Base-by-base conservation (phyloP, 2,329 filamentous ascomycete genomes). In the Colletotrichum sp. region DNA sequence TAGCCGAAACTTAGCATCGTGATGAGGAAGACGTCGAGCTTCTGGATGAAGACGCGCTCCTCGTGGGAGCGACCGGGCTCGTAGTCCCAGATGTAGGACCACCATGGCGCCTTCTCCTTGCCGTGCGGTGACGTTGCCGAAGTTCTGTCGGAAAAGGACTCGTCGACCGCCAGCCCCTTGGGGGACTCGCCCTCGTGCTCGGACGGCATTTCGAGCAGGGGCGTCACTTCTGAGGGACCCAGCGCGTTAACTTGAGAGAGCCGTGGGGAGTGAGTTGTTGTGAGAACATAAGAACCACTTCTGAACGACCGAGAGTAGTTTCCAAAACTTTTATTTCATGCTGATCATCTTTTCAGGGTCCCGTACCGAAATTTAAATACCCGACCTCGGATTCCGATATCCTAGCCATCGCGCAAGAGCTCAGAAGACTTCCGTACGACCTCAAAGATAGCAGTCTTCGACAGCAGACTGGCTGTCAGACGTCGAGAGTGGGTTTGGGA, bases 71-170 rank as follows among this genome's bases (percentile, higher is more conserved):
- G 79, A 9, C 76, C 77, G 34, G 79, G 78, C 11, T 76, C 76
- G 29, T 72, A 72, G 58, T 80, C 79, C 79, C 79, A 80, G 33
- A 80, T 78, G 73, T 78, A 80, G 6, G 78, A 78, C 31, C 79
- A 78, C 87, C 86, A 88, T 27, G 72, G 72, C 7, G 43, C 62
- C 33, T 64, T 73, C 6, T 55, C 33, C 7, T 62, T 62, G 8
- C 51, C 21, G n/a, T 31, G 16, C 1, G 69, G 21, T 6, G 62
- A 13, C 11, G 62, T 43, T 12, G 71, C 38, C 18, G 71, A 58
- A 18, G 27, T 66, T 27, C 34, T 24, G 31, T 71, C 57, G 4
- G 72, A 36, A 34, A 33, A 43, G 12, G 62, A 55, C 8, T 72
- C 68, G 15, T 73, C 68, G 29, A 73, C 62, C 62, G 47, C 51